Base-by-base conservation (phyloP, 1,284 basidiomycete genomes). In the Apiotrichum veenhuisii region DNA sequence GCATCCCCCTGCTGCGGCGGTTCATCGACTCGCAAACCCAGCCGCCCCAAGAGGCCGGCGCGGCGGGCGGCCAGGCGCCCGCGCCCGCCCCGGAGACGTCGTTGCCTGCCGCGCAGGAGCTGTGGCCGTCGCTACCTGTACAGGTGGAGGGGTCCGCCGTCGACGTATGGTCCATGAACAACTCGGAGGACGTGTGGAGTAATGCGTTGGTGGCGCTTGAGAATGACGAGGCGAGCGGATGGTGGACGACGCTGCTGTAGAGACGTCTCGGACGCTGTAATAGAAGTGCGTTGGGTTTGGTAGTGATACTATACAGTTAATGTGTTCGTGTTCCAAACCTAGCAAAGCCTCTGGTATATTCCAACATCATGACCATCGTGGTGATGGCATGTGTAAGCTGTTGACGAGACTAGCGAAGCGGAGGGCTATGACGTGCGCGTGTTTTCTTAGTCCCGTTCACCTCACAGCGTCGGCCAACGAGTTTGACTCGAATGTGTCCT, bases 191-290 rank as follows among this genome's bases (percentile, higher is more conserved):
- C 37, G 58, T 63, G 44, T 63, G 62, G 62, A 52, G 50, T 9
- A 57, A 60, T 23, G 62, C 62, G n/a, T 53, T 63, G 10, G 56
- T 59, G 3, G 62, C 58, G 43, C 52, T 63, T 5, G 62, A 63
- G 58, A 63, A 60, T 18, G 55, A 60, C 37, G 62, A 63, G 44
- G 47, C 55, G 38, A 58, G 55, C 34, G 55, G 55, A n/a, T 63
- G 62, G 62, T 63, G 58, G 62, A 63, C 57, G 3, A 58, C 57
- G 25, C 54, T 62, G 27, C 27, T 62, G 22, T 62, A 59, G 51
- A 18, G 10, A 14, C n/a, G n/a, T n/a, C n/a, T n/a, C n/a, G n/a
- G n/a, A n/a, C n/a, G n/a, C n/a, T n/a, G n/a, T n/a, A n/a, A n/a
- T n/a, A n/a, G n/a, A n/a, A n/a, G n/a, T n/a, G n/a, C n/a, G n/a